Evolutionary conservation across 805 yeast species (phyloP), one percentile per base, ranked within the genome.

Genomic region (Brettanomyces custersianus): DNA sequence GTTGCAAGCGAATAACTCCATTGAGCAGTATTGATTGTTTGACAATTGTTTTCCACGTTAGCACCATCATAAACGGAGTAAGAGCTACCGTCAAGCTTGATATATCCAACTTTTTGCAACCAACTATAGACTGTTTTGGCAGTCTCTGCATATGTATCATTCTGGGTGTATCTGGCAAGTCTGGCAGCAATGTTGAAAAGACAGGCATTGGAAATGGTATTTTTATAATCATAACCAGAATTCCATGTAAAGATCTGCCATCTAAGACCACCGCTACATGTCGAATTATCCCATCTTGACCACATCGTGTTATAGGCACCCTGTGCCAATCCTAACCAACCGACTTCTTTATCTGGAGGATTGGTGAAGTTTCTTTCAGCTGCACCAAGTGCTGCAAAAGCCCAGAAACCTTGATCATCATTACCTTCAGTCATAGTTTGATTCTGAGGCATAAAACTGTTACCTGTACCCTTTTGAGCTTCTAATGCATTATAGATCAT

Each of bases 371-470:
- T 81, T 52, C 82, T 71, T 52, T 85, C 95, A 2, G 86, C 80
- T 1, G 95, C 95, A 13, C 71, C 75, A 82, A 85, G 77, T 2
- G 68, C 92, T 2, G 92, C 80, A 31, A 86, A 65, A 1, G 94
- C 95, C 95, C 95, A 85, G 53, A 86, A 81, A 0, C 84, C 94
- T 60, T 85, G 95, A 66, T 85, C 95, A 66, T 85, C 95, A 53
- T 85, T 85, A 58, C 95, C 95, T 59, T 85, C 94, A 2, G 92
- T 77, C 7, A 80, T 69, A 9, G 86, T 70, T 55, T 85, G 94
- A 61, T 84, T 85, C 30, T 77, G 59, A 2, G 95, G 95, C 48
- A 84, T 69, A 57, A 79, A 86, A 57, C 82, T 79, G 54, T 68
- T 56, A 51, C 72, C 66, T 9, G 66, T 60, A 43, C 85, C 85